Evolutionary conservation across 495 filamentous ascomycete genomes (phyloP).

Genomic region (Xylaria cubensis): DNA sequence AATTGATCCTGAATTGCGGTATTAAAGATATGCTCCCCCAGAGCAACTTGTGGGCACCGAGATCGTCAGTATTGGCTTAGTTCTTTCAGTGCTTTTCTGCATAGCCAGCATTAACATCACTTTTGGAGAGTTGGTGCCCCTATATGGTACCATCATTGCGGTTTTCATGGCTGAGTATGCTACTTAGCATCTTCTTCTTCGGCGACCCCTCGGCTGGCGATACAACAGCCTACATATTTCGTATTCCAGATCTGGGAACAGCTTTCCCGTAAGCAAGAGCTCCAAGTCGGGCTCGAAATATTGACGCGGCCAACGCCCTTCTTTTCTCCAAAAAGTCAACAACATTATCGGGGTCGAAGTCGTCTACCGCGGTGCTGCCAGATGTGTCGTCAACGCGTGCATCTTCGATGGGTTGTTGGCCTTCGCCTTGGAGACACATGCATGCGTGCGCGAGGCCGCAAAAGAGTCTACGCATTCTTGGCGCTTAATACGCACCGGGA

Average conservation of each 20-base stretch:
- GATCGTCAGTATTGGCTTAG: slow-evolving; percentile 74
- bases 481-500: slow-evolving; percentile 78
- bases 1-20: too few relatives aligned
- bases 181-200: slow-evolving; percentile 89
- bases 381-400: too few relatives aligned
- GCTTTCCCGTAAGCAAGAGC: too few relatives aligned
- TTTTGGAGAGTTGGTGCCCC: slow-evolving; percentile 72
- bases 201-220: slow-evolving; percentile 83
- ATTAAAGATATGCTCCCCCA: slow-evolving; percentile 84
- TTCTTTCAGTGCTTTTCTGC: slow-evolving; percentile 79
- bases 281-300: too few relatives aligned
- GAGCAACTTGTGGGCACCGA: slow-evolving; percentile 79
- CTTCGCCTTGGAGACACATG: too few relatives aligned
- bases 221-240: slow-evolving; percentile 92
- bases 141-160: slow-evolving; percentile 79
- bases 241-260: slow-evolving; percentile 88
- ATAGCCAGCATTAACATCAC: slow-evolving; percentile 77
- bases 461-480: slow-evolving; percentile 85
- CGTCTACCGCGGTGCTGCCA: too few relatives aligned
- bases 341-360: too few relatives aligned
- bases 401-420: too few relatives aligned
- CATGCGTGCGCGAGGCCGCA: slow-evolving; percentile 83
- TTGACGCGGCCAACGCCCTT: too few relatives aligned
- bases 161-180: slow-evolving; percentile 85
- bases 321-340: too few relatives aligned